Evolutionary conservation across 2,329 filamentous ascomycete genomes (phyloP), one percentile per base, ranked within the genome.

Genomic region (Aspergillus fumigatus): DNA sequence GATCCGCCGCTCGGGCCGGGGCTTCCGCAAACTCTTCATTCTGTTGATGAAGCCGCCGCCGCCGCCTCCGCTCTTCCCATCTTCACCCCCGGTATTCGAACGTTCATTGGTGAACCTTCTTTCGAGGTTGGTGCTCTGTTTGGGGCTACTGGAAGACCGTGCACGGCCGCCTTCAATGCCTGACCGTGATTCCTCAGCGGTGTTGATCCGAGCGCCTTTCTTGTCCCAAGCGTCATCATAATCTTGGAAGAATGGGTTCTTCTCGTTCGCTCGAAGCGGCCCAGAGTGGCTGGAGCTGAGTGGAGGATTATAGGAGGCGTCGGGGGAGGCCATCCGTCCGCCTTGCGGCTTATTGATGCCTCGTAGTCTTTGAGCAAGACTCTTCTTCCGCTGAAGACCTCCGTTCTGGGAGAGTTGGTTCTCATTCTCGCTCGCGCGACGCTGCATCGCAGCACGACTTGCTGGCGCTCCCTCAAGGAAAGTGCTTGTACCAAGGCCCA

Each of bases 391-490:
- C 63, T 88, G 86, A 45, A 99, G 75, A 8, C 81, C 80, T 8
- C 54, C 55, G 29, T 76, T 75, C 19, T 71, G 59, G 25, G 69
- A 59, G 23, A 81, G 74, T 54, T 77, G 70, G 27, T 70, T 64
- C 56, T 83, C 82, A 48, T 88, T 83, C 59, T 89, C 91, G 32
- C 83, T 88, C 67, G 93, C 84, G 51, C 85, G 85, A 59, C 88
- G 86, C 70, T 90, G 84, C 53, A 96, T 90, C 19, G 88, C 90
- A 7, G 86, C 84, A 65, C 86, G 86, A 27, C 92, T 89, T 27
- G 92, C 94, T 14, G 94, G 93, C 1, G 94, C 89, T 38, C 94
- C 94, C 67, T 99, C 94, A 23, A 99, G 77, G 80, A 97, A 97
- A 2, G 94, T 99, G 35, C 92, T 96, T 1, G 92, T 96, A 53